Base-by-base conservation (phyloP, 495 filamentous ascomycete genomes). In the Trichocladium antarcticum region DNA sequence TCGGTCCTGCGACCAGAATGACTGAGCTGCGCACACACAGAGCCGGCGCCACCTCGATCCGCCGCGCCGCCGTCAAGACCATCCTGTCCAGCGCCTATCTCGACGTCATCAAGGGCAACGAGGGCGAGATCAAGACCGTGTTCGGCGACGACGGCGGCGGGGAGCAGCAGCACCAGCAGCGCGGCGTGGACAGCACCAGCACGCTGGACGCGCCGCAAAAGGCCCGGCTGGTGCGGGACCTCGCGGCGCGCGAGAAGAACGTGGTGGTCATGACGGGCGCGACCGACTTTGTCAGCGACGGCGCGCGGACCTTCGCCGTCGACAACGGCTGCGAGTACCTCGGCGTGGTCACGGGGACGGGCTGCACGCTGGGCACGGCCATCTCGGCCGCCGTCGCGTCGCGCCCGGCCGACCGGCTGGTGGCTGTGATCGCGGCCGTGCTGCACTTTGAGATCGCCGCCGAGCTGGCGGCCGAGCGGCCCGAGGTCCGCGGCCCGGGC, bases 81-180 rank as follows among this genome's bases (percentile, higher is more conserved):
- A 75, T 98, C n/a, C 68, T 95, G 63, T 71, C 75, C 1, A 75
- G 67, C 6, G 87, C 87, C 27, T 84, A 85, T 59, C 84, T 92
- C 53, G 80, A 85, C 63, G 72, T 95, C 17, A 87, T 98, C 65
- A 98, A 96, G 65, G 92, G 92, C 21, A 98, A 98, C 61, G 89
- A 93, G 63, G 80, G 81, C 42, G 92, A 98, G 65, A 90, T 98
- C 48, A 67, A 72, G 24, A 80, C 83, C n/a, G 78, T 89, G 1
- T 75, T 74, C 45, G 87, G 89, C 60, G 76, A 48, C 7, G 45
- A 54, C 27, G 56, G 54, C n/a, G 4, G 67, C 69, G n/a, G n/a
- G n/a, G n/a, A n/a, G n/a, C n/a, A n/a, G n/a, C n/a, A n/a, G n/a
- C n/a, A n/a, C n/a, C 77, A 81, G 49, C 89, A 95, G 63, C 79